Conservation (phyloP, 2,329 filamentous ascomycete species). For the Colletotrichum zoysiae region DNA sequence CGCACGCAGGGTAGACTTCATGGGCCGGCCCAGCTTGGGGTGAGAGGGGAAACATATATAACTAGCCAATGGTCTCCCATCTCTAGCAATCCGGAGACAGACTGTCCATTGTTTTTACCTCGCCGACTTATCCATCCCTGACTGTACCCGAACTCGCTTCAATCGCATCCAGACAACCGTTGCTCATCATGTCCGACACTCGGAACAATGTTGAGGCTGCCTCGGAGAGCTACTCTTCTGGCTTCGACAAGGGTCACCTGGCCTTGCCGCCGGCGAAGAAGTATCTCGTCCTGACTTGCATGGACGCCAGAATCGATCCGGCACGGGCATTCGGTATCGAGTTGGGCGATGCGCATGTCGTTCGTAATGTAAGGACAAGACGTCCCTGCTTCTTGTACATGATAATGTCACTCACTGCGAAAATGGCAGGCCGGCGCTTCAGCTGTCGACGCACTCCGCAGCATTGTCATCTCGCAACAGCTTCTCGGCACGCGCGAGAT, state of each 20-base stretch:
- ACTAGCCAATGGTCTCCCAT: constrained; percentile 14
- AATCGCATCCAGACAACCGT: background rate
- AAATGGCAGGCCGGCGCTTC: constrained; percentile 68
- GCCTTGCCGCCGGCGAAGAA: constrained; percentile 77
- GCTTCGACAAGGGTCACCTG: constrained; percentile 75
- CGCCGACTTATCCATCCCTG: background rate
- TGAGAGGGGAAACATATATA: constrained; percentile 17
- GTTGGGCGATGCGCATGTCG: constrained; percentile 82
- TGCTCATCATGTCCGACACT: constrained; percentile 32
- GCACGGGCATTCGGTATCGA: constrained; percentile 76
- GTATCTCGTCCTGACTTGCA: constrained; percentile 77
- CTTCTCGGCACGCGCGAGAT: constrained; percentile 82
- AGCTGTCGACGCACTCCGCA: constrained; percentile 77
- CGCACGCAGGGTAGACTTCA: background rate
- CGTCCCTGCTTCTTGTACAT: background rate
- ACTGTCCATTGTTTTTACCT: background rate
- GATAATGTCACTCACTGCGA: constrained; percentile 10
- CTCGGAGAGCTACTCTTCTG: constrained; percentile 35
- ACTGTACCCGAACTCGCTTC: background rate
- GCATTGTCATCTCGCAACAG: constrained; percentile 83
- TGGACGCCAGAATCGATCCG: constrained; percentile 82
- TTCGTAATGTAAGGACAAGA: constrained; percentile 67
- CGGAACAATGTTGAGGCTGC: constrained; percentile 41
- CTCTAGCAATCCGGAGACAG: constrained; percentile 8
- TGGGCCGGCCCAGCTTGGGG: background rate